Conservation (phyloP, 306 rosid genomes). For the Pachyrhizus erosus region DNA sequence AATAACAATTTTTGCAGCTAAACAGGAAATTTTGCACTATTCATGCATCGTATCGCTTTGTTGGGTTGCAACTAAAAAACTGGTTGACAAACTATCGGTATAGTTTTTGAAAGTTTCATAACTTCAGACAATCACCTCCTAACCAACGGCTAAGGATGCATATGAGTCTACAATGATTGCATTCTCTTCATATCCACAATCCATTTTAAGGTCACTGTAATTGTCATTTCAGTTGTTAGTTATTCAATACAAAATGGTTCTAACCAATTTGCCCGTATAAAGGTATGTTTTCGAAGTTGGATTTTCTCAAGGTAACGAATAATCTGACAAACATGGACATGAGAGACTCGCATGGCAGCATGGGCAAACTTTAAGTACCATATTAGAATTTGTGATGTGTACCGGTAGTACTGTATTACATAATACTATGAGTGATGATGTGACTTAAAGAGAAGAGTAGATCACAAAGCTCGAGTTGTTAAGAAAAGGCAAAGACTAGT, state of each 20-base stretch:
- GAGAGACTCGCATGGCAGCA: background rate
- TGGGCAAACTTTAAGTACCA: background rate
- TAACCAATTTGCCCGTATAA: background rate
- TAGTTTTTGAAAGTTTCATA: background rate
- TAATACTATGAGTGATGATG: background rate
- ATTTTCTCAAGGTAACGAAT: background rate
- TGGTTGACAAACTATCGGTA: background rate
- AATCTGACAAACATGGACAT: background rate
- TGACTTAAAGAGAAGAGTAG: background rate
- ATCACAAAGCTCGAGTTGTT: background rate
- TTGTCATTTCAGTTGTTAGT: background rate
- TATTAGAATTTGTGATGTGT: background rate
- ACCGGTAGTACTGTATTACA: too few species aligned
- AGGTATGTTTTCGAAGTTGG: slow-evolving; percentile 16
- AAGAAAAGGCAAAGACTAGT: background rate
- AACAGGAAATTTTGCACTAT: background rate
- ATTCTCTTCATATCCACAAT: background rate
- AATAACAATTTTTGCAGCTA: background rate
- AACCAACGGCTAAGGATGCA: background rate
- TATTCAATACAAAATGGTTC: background rate
- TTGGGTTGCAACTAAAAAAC: slow-evolving; percentile 64
- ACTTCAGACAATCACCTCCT: background rate
- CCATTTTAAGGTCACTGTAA: background rate
- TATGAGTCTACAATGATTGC: background rate
- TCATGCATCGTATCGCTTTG: slow-evolving; percentile 51